A percentile compares a stretch with the other conserved stretches of the same genome.
Conservation (phyloP, 2,329 filamentous ascomycete genomes). For the Sclerotinia nivalis region DNA sequence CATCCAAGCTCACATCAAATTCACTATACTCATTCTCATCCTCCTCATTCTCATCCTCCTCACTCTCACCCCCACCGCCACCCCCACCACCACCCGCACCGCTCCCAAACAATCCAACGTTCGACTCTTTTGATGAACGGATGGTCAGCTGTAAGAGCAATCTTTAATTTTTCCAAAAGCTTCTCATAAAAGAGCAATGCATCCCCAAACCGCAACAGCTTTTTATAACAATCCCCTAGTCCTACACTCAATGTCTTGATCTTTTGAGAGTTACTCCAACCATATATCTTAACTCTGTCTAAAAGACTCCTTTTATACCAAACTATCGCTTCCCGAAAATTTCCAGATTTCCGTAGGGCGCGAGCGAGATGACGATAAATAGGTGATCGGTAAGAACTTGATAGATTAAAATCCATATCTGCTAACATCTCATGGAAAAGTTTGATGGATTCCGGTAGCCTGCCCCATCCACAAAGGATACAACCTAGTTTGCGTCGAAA, state of each 20-base stretch:
- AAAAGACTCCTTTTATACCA: background rate
- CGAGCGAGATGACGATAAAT: accelerated
- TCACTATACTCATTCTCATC: background rate
- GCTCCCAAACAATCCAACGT: background rate
- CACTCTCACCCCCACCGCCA: background rate
- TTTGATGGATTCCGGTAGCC: background rate
- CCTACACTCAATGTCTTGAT: accelerated
- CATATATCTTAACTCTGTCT: accelerated
- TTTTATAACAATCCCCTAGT: background rate
- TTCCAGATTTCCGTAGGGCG: background rate
- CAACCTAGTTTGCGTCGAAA: accelerated
- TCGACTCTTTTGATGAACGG: background rate
- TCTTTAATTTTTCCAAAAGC: background rate
- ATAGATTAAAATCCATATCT: accelerated
- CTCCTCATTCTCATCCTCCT: background rate
- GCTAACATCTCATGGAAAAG: no score
- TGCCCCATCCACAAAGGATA: background rate
- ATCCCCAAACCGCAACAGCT: background rate
- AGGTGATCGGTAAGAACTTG: accelerated
- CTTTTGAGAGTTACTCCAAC: accelerated
- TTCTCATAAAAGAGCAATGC: background rate
- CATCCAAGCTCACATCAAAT: background rate
- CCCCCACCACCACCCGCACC: accelerated
- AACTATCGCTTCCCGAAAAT: background rate
- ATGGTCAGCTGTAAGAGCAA: accelerated